Conservation (phyloP, 2,329 filamentous ascomycete genomes). For the Alternaria sp. region DNA sequence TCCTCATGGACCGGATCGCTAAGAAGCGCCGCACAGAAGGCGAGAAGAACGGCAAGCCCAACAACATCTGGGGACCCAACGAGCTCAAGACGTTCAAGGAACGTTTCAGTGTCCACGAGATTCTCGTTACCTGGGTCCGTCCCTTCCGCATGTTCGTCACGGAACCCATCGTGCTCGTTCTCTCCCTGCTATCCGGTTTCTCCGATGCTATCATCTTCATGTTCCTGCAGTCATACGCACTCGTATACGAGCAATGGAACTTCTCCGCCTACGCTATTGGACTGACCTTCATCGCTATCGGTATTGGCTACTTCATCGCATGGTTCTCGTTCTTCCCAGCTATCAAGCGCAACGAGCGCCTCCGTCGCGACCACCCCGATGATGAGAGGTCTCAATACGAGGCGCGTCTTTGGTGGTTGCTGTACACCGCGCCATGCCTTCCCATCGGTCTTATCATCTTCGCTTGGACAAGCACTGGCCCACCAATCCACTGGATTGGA, state of each 20-base stretch:
- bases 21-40: conserved; percentile 72
- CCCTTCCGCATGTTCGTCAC: conserved; percentile 78
- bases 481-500: conserved; percentile 71
- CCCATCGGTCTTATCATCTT: conserved; percentile 76
- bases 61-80: conserved; percentile 74
- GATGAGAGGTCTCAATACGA: conserved; percentile 45
- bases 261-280: conserved; percentile 66
- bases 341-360: conserved; percentile 49
- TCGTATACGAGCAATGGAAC: conserved; percentile 72
- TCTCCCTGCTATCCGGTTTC: conserved; percentile 77
- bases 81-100: conserved; percentile 61
- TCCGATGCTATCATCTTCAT: conserved; percentile 80
- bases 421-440: conserved; percentile 66
- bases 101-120: conserved; percentile 48
- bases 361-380: conserved; percentile 35
- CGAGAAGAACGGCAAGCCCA: conserved; percentile 62
- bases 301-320: conserved; percentile 68
- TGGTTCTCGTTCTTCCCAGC: conserved; percentile 66
- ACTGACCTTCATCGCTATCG: conserved; percentile 65
- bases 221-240: conserved; percentile 73
- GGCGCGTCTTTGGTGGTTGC: conserved; percentile 69
- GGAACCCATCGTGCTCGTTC: conserved; percentile 74
- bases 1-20: conserved; percentile 80
- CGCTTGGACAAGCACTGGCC: conserved; percentile 71
- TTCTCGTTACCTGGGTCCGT: conserved; percentile 58